Percentiles rank a stretch among this genome's conserved stretches.
These are phyloP conservation scores for Candolleomyces efflorescens DNA, from an alignment of 768 basidiomycete species.

Conservation along the genomic window DNA sequence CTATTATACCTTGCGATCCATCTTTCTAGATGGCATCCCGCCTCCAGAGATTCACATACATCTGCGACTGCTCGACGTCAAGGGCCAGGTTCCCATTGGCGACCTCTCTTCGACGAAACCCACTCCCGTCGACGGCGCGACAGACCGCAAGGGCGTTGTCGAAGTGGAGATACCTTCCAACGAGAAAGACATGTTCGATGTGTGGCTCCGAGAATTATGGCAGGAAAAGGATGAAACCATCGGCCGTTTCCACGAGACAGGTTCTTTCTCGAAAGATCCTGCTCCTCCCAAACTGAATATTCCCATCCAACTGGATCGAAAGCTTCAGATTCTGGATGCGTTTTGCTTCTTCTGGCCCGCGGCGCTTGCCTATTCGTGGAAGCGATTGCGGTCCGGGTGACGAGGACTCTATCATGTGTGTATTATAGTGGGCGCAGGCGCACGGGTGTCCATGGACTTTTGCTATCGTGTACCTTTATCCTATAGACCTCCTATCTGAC, in stretches of 20 bases:
- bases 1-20: slow-evolving; percentile 85
- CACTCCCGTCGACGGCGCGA: neutral
- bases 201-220: slow-evolving; percentile 84
- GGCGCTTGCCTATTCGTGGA: slow-evolving; percentile 44
- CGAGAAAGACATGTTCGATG: slow-evolving; percentile 69
- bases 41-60: slow-evolving; percentile 89
- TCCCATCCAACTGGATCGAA: slow-evolving; percentile 52
- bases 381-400: slow-evolving; percentile 19
- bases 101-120: slow-evolving; percentile 37
- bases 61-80: slow-evolving; percentile 72
- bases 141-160: slow-evolving; percentile 15
- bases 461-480: slow-evolving; percentile 10
- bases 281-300: slow-evolving; percentile 39
- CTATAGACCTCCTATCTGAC: slow-evolving; percentile 11
- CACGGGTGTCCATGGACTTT: neutral
- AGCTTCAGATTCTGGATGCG: slow-evolving; percentile 56
- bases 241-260: slow-evolving; percentile 55
- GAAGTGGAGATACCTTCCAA: slow-evolving; percentile 50
- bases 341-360: slow-evolving; percentile 71
- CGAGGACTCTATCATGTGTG: slow-evolving; percentile 1
- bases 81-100: slow-evolving; percentile 65
- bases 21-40: slow-evolving; percentile 76
- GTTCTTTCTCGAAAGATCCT: slow-evolving; percentile 35
- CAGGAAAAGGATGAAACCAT: slow-evolving; percentile 78
- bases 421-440: slow-evolving; percentile 4